Evolutionary conservation across 176 grass and related monocot species (phyloP).

Genomic region (sorghum (Sorghum bicolor)): DNA sequence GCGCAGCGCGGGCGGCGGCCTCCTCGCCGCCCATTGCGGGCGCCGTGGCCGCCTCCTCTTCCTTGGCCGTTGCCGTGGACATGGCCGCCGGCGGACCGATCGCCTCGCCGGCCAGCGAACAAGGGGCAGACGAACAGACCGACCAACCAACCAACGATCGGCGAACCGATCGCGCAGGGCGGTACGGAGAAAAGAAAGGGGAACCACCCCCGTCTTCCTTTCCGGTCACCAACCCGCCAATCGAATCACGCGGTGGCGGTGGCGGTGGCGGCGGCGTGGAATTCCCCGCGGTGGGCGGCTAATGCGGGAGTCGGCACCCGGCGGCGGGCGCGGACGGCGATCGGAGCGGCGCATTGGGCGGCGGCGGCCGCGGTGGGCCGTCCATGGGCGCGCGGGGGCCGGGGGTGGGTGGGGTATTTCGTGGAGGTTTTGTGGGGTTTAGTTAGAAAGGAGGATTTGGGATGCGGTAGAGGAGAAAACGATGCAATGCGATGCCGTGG

Average conservation of each 20-base stretch:
- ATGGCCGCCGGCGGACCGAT: slow-evolving; percentile 29
- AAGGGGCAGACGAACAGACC: not conserved
- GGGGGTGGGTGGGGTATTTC: slow-evolving; percentile 21
- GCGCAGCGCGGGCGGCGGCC: slow-evolving; percentile 42
- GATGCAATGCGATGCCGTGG: not conserved
- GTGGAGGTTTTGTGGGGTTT: slow-evolving; percentile 48
- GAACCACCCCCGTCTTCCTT: slow-evolving; percentile 6
- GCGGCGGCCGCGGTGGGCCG: slow-evolving; percentile 25
- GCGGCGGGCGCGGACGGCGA: slow-evolving; percentile 5
- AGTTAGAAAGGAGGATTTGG: slow-evolving; percentile 38
- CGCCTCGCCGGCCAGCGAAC: not conserved
- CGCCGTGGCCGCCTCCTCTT: not conserved
- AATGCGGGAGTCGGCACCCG: not conserved
- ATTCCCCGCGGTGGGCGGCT: not conserved
- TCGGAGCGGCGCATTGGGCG: slow-evolving; percentile 38
- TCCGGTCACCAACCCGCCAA: slow-evolving; percentile 7
- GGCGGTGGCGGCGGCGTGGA: not conserved
- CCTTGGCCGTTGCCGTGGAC: slow-evolving; percentile 31
- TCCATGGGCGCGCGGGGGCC: slow-evolving; percentile 25
- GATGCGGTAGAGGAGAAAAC: slow-evolving; percentile 18
- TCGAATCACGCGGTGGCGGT: slow-evolving; percentile 1
- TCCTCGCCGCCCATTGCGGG: slow-evolving; percentile 50
- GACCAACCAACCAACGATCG: not conserved
- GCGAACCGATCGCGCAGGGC: slow-evolving; percentile 14
- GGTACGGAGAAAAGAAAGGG: not conserved